These are phyloP conservation scores for Penicillium nordicum DNA, from an alignment of 2,329 filamentous ascomycete genomes.

Conservation along the genomic window DNA sequence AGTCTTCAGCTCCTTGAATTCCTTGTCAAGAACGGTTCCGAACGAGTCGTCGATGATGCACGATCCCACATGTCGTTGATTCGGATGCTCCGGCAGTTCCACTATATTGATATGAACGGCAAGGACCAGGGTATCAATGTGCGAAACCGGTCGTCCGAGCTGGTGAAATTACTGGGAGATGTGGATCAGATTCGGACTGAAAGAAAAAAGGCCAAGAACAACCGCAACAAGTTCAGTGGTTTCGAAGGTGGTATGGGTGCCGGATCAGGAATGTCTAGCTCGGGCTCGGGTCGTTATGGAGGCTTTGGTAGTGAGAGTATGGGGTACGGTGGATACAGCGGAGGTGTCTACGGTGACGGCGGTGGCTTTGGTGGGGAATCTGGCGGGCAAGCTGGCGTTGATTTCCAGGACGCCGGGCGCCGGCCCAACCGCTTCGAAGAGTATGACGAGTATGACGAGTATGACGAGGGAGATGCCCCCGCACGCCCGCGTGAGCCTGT, in stretches of 20 bases:
- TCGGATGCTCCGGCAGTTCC: constrained; percentile 98
- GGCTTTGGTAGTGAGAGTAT: constrained; percentile 82
- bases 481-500: constrained; percentile 52
- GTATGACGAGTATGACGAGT: constrained; percentile 98
- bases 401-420: constrained; percentile 63
- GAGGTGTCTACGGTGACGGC: constrained; percentile 62
- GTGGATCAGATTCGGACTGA: constrained; percentile 54
- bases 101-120: constrained; percentile 92
- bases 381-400: constrained; percentile 32
- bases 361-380: constrained; percentile 23
- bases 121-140: constrained; percentile 99
- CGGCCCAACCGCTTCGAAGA: constrained; percentile 83
- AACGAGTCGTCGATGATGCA: constrained; percentile 95
- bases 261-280: constrained; percentile 55
- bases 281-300: constrained; percentile 65
- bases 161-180: constrained; percentile 88
- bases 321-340: constrained; percentile 64
- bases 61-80: constrained; percentile 90
- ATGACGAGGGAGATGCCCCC: constrained; percentile 69
- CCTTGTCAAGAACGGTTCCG: constrained; percentile 95
- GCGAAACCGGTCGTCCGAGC: constrained; percentile 90
- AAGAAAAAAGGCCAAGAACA: constrained; percentile 82
- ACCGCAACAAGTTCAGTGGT: constrained; percentile 92
- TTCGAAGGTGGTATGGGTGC: constrained; percentile 75
- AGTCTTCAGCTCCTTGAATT: constrained; percentile 91